Conservation (phyloP, 2,329 filamentous ascomycete genomes). For the Scedosporium boydii region DNA sequence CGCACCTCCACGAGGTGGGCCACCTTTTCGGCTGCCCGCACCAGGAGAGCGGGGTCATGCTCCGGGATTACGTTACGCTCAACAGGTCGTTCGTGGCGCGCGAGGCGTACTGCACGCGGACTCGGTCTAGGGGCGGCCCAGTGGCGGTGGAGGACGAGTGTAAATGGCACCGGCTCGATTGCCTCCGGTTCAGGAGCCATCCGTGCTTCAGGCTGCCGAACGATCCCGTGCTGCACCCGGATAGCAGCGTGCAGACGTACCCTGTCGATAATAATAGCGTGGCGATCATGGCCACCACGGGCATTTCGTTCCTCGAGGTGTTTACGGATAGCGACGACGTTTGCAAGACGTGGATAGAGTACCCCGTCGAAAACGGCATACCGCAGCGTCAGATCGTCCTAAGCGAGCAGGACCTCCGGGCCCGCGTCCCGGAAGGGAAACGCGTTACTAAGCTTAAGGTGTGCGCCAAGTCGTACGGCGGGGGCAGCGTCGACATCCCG, state of each 20-base stretch:
- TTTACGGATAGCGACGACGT: constrained; percentile 70
- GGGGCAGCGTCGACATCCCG: constrained; percentile 65
- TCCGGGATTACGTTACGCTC: constrained; percentile 74
- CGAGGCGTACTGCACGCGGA: constrained; percentile 81
- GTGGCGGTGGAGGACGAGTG: constrained; percentile 76
- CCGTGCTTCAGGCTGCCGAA: constrained; percentile 80
- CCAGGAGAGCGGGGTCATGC: constrained; percentile 86
- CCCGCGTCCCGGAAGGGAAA: constrained; percentile 60
- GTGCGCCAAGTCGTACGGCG: constrained; percentile 65
- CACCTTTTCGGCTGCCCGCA: constrained; percentile 86
- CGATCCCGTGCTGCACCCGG: constrained; percentile 54
- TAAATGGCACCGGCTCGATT: constrained; percentile 82
- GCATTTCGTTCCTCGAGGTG: constrained; percentile 78
- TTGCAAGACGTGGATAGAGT: constrained; percentile 77
- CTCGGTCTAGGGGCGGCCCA: constrained; percentile 69
- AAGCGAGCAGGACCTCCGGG: constrained; percentile 65
- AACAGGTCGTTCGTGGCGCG: constrained; percentile 74
- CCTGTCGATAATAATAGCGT: constrained; percentile 69
- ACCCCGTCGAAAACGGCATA: constrained; percentile 50
- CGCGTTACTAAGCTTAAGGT: constrained; percentile 63
- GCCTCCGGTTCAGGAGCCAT: constrained; percentile 79
- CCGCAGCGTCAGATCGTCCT: constrained; percentile 65
- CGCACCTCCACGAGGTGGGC: constrained; percentile 83
- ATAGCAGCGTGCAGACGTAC: constrained; percentile 79
- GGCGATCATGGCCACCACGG: constrained; percentile 68